phyloP scores from a whole-genome alignment of 257 asterid genomes.

The Solanum pimpinellifolium region DNA sequence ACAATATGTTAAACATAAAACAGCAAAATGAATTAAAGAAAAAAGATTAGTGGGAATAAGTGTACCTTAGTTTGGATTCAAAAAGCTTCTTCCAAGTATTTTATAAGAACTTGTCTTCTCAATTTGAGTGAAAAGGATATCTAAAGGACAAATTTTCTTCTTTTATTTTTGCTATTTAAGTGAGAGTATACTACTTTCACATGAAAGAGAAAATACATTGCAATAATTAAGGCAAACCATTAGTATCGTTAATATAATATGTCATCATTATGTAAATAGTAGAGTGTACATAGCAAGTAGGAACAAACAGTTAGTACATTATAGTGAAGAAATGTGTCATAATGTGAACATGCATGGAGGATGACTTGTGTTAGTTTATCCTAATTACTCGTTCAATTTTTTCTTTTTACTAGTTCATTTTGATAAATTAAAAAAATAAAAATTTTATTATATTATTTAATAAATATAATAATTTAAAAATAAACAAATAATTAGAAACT shows the following conservation, averaged over 20 bases:
- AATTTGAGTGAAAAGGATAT: not conserved
- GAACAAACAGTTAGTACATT: not conserved
- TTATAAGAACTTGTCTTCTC: not conserved
- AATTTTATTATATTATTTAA: no score
- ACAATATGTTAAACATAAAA: not conserved
- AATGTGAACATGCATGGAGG: not conserved
- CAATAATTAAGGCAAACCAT: not conserved
- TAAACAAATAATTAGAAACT: rapidly evolving
- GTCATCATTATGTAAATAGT: not conserved
- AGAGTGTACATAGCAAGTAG: not conserved
- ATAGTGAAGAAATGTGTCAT: not conserved
- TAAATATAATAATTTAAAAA: no score
- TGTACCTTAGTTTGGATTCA: not conserved
- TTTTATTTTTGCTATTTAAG: not conserved
- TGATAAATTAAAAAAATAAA: no score
- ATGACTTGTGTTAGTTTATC: not conserved
- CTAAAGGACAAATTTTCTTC: not conserved
- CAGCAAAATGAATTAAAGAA: not conserved
- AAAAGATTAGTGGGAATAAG: not conserved
- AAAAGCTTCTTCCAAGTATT: not conserved
- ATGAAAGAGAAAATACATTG: not conserved
- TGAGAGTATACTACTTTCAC: not conserved
- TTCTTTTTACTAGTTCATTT: no score
- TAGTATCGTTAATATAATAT: not conserved
- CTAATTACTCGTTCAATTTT: not conserved